A percentile compares a stretch with the other conserved stretches of the same genome.
These are phyloP conservation scores for Talaromyces pinophilus DNA, from an alignment of 2,329 filamentous ascomycete species.

Conservation along the genomic window DNA sequence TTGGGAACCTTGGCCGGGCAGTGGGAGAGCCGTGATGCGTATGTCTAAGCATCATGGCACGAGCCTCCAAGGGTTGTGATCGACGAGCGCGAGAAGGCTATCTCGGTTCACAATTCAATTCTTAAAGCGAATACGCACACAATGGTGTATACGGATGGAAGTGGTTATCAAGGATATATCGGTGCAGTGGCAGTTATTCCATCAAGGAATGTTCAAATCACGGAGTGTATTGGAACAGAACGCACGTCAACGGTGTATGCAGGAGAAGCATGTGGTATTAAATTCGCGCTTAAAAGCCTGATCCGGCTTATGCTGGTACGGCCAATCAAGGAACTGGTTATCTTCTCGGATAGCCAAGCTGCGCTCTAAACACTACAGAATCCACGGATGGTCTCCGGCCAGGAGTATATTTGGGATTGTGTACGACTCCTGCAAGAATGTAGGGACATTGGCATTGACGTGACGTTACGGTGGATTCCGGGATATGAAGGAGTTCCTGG, in stretches of 20 bases:
- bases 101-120: background rate
- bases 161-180: background rate
- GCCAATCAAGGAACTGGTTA: background rate
- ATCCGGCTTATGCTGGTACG: background rate
- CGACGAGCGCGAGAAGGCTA: background rate
- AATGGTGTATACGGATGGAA: background rate
- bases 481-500: background rate
- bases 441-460: background rate
- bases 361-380: background rate
- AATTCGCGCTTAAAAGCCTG: background rate
- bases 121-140: background rate
- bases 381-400: background rate
- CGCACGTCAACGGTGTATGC: constrained; percentile 3
- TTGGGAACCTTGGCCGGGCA: background rate
- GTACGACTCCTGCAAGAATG: background rate
- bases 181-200: background rate
- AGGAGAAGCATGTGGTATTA: background rate
- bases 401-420: background rate
- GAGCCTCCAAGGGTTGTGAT: constrained; percentile 19
- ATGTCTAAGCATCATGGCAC: constrained; percentile 18
- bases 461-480: background rate
- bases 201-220: rapidly evolving
- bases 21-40: constrained; percentile 22
- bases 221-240: background rate
- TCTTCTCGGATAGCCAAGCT: background rate